Conservation (phyloP, 2,329 filamentous ascomycete species). For the Sarocladium strictum region DNA sequence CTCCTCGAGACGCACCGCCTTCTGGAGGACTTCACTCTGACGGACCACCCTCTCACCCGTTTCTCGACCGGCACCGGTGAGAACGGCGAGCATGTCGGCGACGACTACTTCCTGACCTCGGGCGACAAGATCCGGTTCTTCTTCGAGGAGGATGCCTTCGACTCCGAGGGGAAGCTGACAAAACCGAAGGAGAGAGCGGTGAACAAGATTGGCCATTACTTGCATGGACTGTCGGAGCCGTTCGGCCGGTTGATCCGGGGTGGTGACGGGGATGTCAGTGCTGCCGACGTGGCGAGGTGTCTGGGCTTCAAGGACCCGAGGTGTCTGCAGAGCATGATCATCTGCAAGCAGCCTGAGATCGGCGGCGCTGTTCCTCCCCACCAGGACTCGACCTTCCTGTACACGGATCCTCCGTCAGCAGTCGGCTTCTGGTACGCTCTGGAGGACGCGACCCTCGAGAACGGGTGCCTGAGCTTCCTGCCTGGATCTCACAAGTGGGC, state of each 20-base stretch:
- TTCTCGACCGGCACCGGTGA: conserved; percentile 89
- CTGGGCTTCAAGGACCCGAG: conserved; percentile 73
- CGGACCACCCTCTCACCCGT: conserved; percentile 83
- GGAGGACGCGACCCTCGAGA: conserved; percentile 80
- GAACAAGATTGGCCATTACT: conserved; percentile 77
- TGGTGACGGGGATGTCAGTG: conserved; percentile 36
- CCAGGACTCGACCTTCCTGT: conserved; percentile 89
- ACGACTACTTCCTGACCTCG: conserved; percentile 86
- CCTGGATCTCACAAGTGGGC: conserved; percentile 74
- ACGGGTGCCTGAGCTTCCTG: conserved; percentile 85
- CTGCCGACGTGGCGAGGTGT: conserved; percentile 58
- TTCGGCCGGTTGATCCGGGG: conserved; percentile 51
- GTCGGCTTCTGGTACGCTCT: conserved; percentile 98
- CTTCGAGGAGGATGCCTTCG: conserved; percentile 92
- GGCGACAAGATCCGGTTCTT: conserved; percentile 95
- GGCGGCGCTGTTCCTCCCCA: conserved; percentile 87
- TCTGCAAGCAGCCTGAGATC: conserved; percentile 97
- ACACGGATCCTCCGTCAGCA: conserved; percentile 80
- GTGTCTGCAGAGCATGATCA: conserved; percentile 89
- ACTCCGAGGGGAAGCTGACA: conserved; percentile 53
- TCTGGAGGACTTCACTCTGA: conserved; percentile 70
- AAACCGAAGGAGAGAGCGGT: conserved; percentile 81
- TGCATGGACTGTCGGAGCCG: conserved; percentile 63
- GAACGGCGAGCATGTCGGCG: conserved; percentile 73
- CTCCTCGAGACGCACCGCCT: conserved; percentile 69